These are phyloP conservation scores for Evernia prunastri DNA, from an alignment of 495 filamentous ascomycete genomes.

Conservation along the genomic window DNA sequence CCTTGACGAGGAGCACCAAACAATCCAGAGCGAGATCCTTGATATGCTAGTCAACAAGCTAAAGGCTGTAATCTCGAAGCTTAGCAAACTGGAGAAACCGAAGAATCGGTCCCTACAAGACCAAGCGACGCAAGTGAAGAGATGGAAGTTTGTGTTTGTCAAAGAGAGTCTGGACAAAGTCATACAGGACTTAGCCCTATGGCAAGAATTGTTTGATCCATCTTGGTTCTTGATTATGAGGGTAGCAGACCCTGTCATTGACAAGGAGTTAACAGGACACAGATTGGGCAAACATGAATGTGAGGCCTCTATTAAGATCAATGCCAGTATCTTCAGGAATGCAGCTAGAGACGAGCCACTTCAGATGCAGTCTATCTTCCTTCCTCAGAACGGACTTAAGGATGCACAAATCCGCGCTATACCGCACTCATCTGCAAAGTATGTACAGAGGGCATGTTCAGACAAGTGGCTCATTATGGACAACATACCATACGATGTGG, in stretches of 20 bases:
- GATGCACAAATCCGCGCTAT: slow-evolving; percentile 7
- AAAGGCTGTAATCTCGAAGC: slow-evolving; percentile 15
- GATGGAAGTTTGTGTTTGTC: slow-evolving; percentile 28
- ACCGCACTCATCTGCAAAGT: neutral
- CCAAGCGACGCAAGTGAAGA: slow-evolving; percentile 21
- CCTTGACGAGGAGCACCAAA: slow-evolving; percentile 34
- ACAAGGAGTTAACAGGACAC: slow-evolving; percentile 20
- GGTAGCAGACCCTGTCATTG: slow-evolving; percentile 20
- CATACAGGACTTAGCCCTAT: slow-evolving; percentile 4
- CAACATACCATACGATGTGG: too few species aligned
- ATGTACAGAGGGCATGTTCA: slow-evolving; percentile 28
- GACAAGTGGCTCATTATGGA: too few species aligned
- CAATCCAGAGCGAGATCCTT: slow-evolving; percentile 32
- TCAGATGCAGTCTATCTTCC: slow-evolving; percentile 22
- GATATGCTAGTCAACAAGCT: slow-evolving; percentile 20
- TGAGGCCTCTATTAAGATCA: slow-evolving; percentile 11
- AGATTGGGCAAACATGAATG: too few species aligned
- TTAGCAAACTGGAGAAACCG: slow-evolving; percentile 19
- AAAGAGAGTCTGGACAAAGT: slow-evolving; percentile 9
- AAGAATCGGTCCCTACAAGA: slow-evolving; percentile 1
- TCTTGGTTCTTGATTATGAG: slow-evolving; percentile 29
- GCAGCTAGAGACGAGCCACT: slow-evolving; percentile 11
- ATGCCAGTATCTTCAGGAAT: slow-evolving; percentile 13
- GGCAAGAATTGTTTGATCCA: slow-evolving; percentile 29
- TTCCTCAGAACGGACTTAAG: slow-evolving; percentile 24